phyloP scores from a whole-genome alignment of 495 filamentous ascomycete genomes.

The Bryoglossum gracile region DNA sequence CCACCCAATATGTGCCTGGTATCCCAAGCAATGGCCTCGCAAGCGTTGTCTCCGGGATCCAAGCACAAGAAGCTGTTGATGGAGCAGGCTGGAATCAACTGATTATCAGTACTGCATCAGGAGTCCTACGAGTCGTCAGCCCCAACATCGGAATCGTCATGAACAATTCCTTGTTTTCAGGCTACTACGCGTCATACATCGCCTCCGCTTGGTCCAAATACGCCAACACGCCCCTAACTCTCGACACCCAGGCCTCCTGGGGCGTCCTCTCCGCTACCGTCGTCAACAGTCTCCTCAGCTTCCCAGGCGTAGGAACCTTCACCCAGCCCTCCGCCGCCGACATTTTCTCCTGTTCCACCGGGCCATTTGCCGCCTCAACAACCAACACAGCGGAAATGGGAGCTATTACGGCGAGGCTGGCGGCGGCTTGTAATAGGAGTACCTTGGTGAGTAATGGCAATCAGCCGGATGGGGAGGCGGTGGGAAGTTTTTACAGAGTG shows the following conservation, averaged over 20 bases:
- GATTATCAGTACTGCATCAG: conserved; percentile 42
- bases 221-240: conserved; percentile 32
- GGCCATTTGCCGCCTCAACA: conserved; percentile 56
- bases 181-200: conserved; percentile 59
- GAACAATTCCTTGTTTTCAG: conserved; percentile 48
- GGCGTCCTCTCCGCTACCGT: conserved; percentile 47
- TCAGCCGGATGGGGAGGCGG: conserved; percentile 47
- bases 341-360: conserved; percentile 64
- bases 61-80: conserved; percentile 45
- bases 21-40: conserved; percentile 51
- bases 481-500: conserved; percentile 49
- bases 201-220: conserved; percentile 58
- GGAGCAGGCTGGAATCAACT: conserved; percentile 57
- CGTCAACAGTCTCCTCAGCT: conserved; percentile 31
- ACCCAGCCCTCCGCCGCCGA: conserved; percentile 49
- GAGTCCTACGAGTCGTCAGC: conserved; percentile 53
- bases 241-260: conserved; percentile 23
- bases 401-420: conserved; percentile 48
- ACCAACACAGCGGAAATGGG: conserved; percentile 40
- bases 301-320: conserved; percentile 44
- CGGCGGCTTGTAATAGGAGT: conserved; percentile 62
- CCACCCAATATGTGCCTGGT: conserved; percentile 49
- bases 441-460: conserved; percentile 44
- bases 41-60: conserved; percentile 45
- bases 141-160: conserved; percentile 56